Base-by-base conservation (phyloP, 2,329 filamentous ascomycete species). In the Amauroascus niger region DNA sequence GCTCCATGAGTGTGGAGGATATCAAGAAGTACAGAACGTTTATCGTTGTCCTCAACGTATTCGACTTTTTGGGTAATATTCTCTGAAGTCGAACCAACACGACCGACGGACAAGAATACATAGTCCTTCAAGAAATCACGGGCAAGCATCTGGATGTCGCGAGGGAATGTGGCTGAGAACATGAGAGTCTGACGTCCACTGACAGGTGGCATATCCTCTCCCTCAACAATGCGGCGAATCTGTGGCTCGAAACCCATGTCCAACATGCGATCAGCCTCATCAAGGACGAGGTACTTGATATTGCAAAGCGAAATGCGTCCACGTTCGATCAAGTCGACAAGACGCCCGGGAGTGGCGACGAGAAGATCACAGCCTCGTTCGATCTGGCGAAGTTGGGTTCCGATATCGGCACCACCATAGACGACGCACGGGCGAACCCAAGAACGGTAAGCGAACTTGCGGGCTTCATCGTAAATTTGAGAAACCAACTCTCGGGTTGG, bases 191-290 rank as follows among this genome's bases (percentile, higher is more conserved):
- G 93, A 67, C 93, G 90, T 64, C 80, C 77, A 61, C 83, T 76
- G 57, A 91, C 87, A 51, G 74, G 72, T 55, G 93, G 93, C 93
- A 98, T 98, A 66, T 98, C 93, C 76, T 97, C 93, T 57, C 89
- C 89, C 75, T 97, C 91, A 44, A 98, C 93, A 66, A 98, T 97
- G 65, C 91, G 87, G 67, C 93, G 90, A 69, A 98, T 98, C 77
- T 98, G 93, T 66, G 93, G 93, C 79, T 98, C 93, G 80, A 98
- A 98, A 93, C 93, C 93, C 93, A 98, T 98, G 81, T 98, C 93
- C 80, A 98, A 80, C 93, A 98, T 98, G 72, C 93, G 93, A 78
- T 98, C 93, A 72, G 93, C 93, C 82, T 98, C 93, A 65, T 98
- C 93, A 53, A 98, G 87, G 64, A 98, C 88, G 58, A 98, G 82